Base-by-base conservation (phyloP, 805 yeast species). In the Wickerhamiella parazyma region DNA sequence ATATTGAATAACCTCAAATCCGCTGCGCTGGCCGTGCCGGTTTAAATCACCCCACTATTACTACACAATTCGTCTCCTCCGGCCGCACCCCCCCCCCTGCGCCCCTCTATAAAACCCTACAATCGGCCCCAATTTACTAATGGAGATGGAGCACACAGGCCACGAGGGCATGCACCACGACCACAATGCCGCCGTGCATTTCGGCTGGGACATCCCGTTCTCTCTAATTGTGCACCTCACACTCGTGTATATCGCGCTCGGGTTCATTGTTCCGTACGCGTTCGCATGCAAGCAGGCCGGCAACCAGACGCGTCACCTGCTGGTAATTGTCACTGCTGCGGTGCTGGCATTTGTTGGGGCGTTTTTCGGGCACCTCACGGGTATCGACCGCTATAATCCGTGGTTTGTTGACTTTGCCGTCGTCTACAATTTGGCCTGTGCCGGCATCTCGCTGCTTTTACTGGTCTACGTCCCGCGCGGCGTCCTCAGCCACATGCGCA, bases 221-320 rank as follows among this genome's bases (percentile, higher is more conserved):
- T 47, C 48, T 18, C 49, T 47, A 44, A 49, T 46, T 35, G 45
- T 58, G 11, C 69, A 65, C 42, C 59, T 66, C 16, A 44, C 53
- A 12, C 42, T 63, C 21, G 58, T 63, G 57, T 50, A 53, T 29
- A 16, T 62, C 10, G 54, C 70, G 19, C 60, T 65, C 46, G 70
- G 67, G 4, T 38, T 66, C 22, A 41, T 65, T 11, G 60, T 63
- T 47, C 70, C 70, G 7, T 51, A 58, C 25, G 67, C 69, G 3
- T 55, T 66, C 50, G 63, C 64, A 16, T 54, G 61, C 45, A 68
- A 68, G 26, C 58, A 65, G 47, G 63, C 65, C 12, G 52, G 56
- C 31, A 51, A 50, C 50, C 42, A 46, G 21, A 49, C 61, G 33
- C 61, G 58, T 31, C 68, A 65, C 45, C 60, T 63, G 22, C 62